phyloP scores from a whole-genome alignment of 2,329 filamentous ascomycete species.

The Aphanoascus verrucosus region DNA sequence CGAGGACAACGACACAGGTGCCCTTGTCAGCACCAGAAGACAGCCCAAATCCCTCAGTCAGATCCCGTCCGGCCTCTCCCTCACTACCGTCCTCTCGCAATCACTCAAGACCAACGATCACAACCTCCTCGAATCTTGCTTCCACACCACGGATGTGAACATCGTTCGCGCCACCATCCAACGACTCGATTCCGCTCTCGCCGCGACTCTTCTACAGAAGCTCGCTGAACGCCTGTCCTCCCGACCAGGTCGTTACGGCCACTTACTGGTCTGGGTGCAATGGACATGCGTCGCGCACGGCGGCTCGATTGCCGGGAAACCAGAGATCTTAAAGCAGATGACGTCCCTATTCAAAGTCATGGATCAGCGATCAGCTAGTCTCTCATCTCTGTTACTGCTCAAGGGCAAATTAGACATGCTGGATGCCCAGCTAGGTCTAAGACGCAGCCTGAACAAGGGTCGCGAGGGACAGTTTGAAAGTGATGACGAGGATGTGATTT shows the following conservation, averaged over 20 bases:
- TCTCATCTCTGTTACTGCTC: conserved; percentile 71
- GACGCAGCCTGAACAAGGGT: conserved; percentile 55
- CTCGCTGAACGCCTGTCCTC: conserved; percentile 78
- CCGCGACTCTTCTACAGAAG: conserved; percentile 66
- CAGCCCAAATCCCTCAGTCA: conserved; percentile 41
- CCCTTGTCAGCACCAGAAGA: conserved; percentile 38
- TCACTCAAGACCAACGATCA: conserved; percentile 86
- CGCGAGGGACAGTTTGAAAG: conserved; percentile 47
- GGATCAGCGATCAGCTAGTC: conserved; percentile 69
- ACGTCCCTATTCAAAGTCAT: conserved; percentile 74
- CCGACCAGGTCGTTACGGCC: conserved; percentile 77
- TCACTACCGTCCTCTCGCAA: conserved; percentile 86
- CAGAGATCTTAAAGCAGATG: conserved; percentile 69
- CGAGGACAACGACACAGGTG: conserved; percentile 36
- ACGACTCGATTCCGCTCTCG: conserved; percentile 73
- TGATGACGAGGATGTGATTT: conserved; percentile 66
- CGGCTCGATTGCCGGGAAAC: conserved; percentile 75
- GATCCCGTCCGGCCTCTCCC: conserved; percentile 62
- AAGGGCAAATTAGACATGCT: conserved; percentile 96
- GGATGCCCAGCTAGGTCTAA: conserved; percentile 74
- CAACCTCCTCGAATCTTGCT: conserved; percentile 80
- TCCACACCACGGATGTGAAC: conserved; percentile 64
- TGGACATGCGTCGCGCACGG: conserved; percentile 90
- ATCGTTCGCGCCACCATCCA: conserved; percentile 84
- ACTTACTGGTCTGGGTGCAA: conserved; percentile 89